phyloP scores from a whole-genome alignment of 441 rosid species.

The Mallotus repandus region DNA sequence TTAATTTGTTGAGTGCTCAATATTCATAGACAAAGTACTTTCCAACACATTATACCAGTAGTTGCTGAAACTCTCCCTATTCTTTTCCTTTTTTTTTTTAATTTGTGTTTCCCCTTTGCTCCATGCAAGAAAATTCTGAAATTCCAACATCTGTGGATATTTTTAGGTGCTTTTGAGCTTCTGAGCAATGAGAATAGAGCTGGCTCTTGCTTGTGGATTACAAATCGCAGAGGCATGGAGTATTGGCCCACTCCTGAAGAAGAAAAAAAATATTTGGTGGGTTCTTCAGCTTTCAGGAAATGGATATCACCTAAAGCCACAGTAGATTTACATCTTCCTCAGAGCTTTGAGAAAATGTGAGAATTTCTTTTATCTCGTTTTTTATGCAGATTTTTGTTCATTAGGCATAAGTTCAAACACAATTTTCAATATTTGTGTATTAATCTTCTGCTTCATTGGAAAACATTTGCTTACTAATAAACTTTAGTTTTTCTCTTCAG shows the following conservation, averaged over 20 bases:
- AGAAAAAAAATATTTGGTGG: slow-evolving; percentile 61
- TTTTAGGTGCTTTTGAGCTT: slow-evolving; percentile 84
- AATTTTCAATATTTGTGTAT: background rate
- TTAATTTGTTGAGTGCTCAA: background rate
- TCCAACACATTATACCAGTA: background rate
- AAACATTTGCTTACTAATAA: slow-evolving; percentile 18
- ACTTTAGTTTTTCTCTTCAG: slow-evolving; percentile 47
- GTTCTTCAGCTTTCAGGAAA: slow-evolving; percentile 43
- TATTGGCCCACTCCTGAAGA: slow-evolving; percentile 90
- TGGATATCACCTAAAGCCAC: slow-evolving; percentile 34
- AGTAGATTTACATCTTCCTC: slow-evolving; percentile 57
- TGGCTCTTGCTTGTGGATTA: slow-evolving; percentile 90
- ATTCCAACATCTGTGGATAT: slow-evolving; percentile 18
- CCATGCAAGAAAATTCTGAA: background rate
- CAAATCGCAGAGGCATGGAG: slow-evolving; percentile 84
- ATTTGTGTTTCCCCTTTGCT: background rate
- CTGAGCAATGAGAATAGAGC: slow-evolving; percentile 76
- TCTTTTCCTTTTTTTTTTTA: background rate
- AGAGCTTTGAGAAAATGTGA: slow-evolving; percentile 83
- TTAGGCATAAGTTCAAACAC: background rate
- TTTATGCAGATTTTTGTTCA: background rate
- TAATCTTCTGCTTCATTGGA: slow-evolving; percentile 5
- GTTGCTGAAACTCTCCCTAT: background rate
- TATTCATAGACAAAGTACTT: background rate
- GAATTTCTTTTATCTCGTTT: slow-evolving; percentile 23